Base-by-base conservation (phyloP, 106 monocot genomes). In the Phalaenopsis aphrodite region DNA sequence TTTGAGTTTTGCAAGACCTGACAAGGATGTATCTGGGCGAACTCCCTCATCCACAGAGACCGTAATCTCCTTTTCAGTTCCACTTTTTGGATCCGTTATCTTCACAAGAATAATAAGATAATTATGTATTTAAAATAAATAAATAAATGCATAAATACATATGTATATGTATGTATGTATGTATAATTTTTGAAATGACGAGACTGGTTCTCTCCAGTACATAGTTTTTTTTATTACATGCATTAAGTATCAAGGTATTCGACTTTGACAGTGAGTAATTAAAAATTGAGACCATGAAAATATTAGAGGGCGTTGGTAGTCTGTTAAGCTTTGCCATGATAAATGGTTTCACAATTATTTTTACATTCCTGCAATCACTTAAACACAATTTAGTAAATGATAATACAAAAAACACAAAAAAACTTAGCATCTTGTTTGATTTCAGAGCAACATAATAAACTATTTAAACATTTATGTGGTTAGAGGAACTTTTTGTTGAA, bases 21-120 rank as follows among this genome's bases (percentile, higher is more conserved):
- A 58, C 45, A 92, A 52, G 46, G 92, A 89, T 76, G 90, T 95
- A 30, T 82, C 87, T 17, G 86, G 84, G 9, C 92, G 90, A 73
- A 95, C 87, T 82, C 92, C 92, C 64, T 95, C 95, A 86, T 95
- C 95, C 17, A 83, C 66, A 38, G 85, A 87, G 8, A 95, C 83
- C 45, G 82, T 86, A 41, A 92, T 78, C 85, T 82, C 72, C 76
- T 83, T 92, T 79, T 89, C 84, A 75, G 71, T 81, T 76, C 95
- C 90, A 86, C 90, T 85, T 85, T 95, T 95, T 82, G 86, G 89
- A 77, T 95, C 90, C 37, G 90, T 78, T 80, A 95, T 79, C 95
- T 95, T 79, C 36, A 85, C 36, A 84, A 84, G 1, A 38, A 76
- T 5, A 18, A 76, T 74, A 42, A 45, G 19, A 45, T 6, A 42